Percentiles rank a stretch among this genome's conserved stretches.
Conservation (phyloP, 352 stramenopile species). For the Phytophthora rubi region DNA sequence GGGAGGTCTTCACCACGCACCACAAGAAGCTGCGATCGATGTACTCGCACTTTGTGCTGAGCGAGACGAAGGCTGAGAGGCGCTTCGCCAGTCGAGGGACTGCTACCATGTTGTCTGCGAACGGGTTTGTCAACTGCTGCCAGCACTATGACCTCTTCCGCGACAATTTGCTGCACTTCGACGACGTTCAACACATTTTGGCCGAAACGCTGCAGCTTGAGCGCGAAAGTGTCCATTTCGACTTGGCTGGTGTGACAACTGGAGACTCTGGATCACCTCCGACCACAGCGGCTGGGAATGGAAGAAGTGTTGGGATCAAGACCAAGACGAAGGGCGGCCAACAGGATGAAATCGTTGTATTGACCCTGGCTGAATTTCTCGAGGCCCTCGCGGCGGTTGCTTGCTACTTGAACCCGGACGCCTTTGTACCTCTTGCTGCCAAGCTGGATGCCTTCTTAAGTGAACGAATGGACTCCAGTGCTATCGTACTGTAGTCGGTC, state of each 20-base stretch:
- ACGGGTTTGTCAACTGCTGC: conserved; percentile 53
- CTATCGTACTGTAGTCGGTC: conserved; percentile 6
- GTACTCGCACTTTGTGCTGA: conserved; percentile 51
- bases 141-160: conserved; percentile 62
- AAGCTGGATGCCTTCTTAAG: conserved; percentile 72
- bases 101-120: conserved; percentile 52
- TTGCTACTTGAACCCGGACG: conserved; percentile 66
- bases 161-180: conserved; percentile 65
- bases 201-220: conserved; percentile 68
- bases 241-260: conserved; percentile 5
- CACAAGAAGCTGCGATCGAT: conserved; percentile 50
- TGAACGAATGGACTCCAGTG: conserved; percentile 35
- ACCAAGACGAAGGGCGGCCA: conserved; percentile 4
- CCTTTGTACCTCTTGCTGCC: conserved; percentile 59
- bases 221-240: conserved; percentile 58
- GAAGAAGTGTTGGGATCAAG: conserved; percentile 1
- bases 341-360: conserved; percentile 39
- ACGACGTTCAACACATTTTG: conserved; percentile 68
- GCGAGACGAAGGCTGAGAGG: conserved; percentile 10
- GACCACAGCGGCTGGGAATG: neutral
- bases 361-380: conserved; percentile 70
- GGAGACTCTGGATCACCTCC: neutral
- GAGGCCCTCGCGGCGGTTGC: conserved; percentile 62
- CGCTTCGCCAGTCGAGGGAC: conserved; percentile 7
- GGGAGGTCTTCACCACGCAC: conserved; percentile 58